Evolutionary conservation across 139 green algal species (phyloP).

Genomic region (Closterium sp.): DNA sequence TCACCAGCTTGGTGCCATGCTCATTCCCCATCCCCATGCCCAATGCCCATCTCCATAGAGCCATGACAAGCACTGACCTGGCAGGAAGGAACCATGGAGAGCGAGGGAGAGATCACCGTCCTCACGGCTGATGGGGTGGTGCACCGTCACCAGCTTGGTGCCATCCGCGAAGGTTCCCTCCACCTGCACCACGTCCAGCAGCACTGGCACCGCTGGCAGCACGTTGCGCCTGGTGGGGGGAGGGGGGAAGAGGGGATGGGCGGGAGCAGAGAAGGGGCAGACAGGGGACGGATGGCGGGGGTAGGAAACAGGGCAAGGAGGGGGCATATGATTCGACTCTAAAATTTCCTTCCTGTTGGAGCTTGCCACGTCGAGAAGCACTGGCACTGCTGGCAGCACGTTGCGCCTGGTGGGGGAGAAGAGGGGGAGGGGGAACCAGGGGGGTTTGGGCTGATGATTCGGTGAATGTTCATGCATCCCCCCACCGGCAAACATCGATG

Average conservation of each 20-base stretch:
- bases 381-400: constrained; percentile 43
- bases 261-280: too few relatives aligned
- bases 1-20: constrained; percentile 60
- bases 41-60: too few relatives aligned
- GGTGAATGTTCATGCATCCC: too few relatives aligned
- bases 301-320: too few relatives aligned
- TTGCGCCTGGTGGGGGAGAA: constrained; percentile 29
- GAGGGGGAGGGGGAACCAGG: too few relatives aligned
- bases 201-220: constrained; percentile 42
- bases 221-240: constrained; percentile 48
- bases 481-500: too few relatives aligned
- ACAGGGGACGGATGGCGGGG: too few relatives aligned
- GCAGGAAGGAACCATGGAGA: constrained; percentile 54
- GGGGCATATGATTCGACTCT: background rate
- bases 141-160: constrained; percentile 60
- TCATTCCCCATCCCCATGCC: too few relatives aligned
- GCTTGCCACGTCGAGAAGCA: constrained; percentile 47
- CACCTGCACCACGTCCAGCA: constrained; percentile 54
- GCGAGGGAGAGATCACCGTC: constrained; percentile 56
- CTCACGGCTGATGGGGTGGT: constrained; percentile 49
- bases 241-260: too few relatives aligned
- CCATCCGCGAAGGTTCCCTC: constrained; percentile 60
- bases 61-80: background rate
- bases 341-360: constrained; percentile 58
- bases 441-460: too few relatives aligned